These are phyloP conservation scores for Fusarium napiforme DNA, from an alignment of 2,329 filamentous ascomycete species.

Conservation along the genomic window DNA sequence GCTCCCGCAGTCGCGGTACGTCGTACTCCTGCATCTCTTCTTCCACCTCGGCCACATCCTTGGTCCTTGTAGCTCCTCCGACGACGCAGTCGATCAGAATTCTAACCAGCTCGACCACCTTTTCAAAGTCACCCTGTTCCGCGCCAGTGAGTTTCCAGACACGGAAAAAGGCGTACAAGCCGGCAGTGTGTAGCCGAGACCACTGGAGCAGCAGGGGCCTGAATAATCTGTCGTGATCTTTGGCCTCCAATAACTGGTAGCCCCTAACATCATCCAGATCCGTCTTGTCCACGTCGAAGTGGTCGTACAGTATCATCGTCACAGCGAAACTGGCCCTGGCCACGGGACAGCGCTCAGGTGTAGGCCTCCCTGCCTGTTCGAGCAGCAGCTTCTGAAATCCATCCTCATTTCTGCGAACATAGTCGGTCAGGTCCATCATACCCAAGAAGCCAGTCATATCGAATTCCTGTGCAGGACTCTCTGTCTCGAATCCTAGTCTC, in stretches of 20 bases:
- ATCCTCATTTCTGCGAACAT: slow-evolving; percentile 90
- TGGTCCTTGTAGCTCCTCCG: slow-evolving; percentile 81
- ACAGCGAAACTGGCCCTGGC: slow-evolving; percentile 87
- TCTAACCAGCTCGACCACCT: slow-evolving; percentile 89
- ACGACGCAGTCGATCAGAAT: slow-evolving; percentile 92
- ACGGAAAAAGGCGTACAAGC: slow-evolving; percentile 86
- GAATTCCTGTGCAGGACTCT: slow-evolving; percentile 88
- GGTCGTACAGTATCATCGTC: slow-evolving; percentile 89
- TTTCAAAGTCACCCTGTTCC: slow-evolving; percentile 87
- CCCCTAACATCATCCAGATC: slow-evolving; percentile 82
- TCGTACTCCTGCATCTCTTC: slow-evolving; percentile 90
- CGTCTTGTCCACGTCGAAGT: slow-evolving; percentile 91
- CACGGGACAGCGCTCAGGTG: slow-evolving; percentile 83
- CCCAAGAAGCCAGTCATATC: slow-evolving; percentile 87
- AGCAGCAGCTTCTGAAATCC: slow-evolving; percentile 90
- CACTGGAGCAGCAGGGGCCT: slow-evolving; percentile 90
- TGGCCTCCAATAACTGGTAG: slow-evolving; percentile 78
- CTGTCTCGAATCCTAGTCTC: slow-evolving; percentile 88
- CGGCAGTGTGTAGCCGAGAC: slow-evolving; percentile 88
- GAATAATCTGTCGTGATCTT: slow-evolving; percentile 87
- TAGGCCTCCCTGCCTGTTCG: slow-evolving; percentile 82
- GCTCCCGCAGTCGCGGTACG: slow-evolving; percentile 77
- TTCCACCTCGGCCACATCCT: slow-evolving; percentile 87
- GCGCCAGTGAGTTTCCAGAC: slow-evolving; percentile 93
- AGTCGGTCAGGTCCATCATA: slow-evolving; percentile 97